Evolutionary conservation across 1,139 yeast genomes (phyloP).

Genomic region (Pichia cactophila): DNA sequence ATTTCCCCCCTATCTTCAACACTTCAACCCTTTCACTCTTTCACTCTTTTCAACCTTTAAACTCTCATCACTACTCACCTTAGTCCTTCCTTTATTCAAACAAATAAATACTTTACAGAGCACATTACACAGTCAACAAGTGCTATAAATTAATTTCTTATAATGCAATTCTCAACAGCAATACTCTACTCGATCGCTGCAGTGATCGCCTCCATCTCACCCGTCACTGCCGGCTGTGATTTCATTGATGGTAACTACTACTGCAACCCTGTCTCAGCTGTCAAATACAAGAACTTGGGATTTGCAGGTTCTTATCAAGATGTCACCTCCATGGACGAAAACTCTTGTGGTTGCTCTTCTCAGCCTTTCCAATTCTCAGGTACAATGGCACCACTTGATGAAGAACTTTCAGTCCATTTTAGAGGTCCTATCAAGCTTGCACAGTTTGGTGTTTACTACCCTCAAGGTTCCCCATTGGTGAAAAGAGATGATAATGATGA

Average conservation of each 20-base stretch:
- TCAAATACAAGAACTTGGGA: constrained; percentile 67
- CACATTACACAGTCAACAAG: too few relatives aligned
- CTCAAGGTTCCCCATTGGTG: constrained; percentile 30
- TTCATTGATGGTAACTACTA: constrained; percentile 68
- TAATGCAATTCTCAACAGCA: constrained; percentile 22
- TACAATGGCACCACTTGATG: constrained; percentile 71
- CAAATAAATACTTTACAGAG: too few relatives aligned
- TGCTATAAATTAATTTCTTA: neutral
- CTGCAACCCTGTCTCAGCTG: constrained; percentile 63
- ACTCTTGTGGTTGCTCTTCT: constrained; percentile 56
- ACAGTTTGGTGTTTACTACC: constrained; percentile 73
- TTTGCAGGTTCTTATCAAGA: constrained; percentile 69
- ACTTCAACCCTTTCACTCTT: too few relatives aligned
- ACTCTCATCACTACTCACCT: constrained; percentile 3
- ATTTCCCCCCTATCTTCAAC: neutral
- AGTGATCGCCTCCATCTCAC: constrained; percentile 24
- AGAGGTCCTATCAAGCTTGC: constrained; percentile 81
- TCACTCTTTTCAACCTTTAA: too few relatives aligned
- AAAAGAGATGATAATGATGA: constrained; percentile 33
- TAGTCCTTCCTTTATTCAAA: constrained; percentile 6
- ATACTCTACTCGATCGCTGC: constrained; percentile 29
- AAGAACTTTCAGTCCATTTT: constrained; percentile 86
- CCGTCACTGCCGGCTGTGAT: constrained; percentile 36
- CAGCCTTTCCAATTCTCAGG: constrained; percentile 57
- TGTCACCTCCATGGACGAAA: constrained; percentile 63